A percentile compares a stretch with the other conserved stretches of the same genome.
Conservation (phyloP, 2,329 filamentous ascomycete genomes). For the Parafenestella ontariensis region DNA sequence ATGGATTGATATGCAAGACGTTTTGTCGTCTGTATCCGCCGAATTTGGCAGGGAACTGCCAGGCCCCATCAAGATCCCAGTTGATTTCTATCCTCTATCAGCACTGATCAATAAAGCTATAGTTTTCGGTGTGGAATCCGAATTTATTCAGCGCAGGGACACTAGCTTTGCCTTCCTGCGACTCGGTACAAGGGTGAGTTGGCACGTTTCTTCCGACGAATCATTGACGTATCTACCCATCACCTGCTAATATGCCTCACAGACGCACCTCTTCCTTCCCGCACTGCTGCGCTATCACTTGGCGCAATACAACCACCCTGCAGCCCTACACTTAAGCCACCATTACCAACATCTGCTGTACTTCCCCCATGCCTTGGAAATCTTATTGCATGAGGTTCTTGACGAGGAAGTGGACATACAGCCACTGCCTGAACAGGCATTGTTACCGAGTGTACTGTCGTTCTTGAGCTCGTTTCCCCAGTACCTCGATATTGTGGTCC, state of each 20-base stretch:
- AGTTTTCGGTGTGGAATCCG: conserved; percentile 87
- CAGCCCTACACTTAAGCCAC: conserved; percentile 81
- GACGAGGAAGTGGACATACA: conserved; percentile 89
- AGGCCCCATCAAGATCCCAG: conserved; percentile 74
- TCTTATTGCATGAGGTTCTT: conserved; percentile 89
- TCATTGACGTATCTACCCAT: conserved; percentile 5
- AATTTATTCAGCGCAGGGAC: conserved; percentile 91
- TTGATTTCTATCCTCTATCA: conserved; percentile 97
- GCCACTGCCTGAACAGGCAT: conserved; percentile 55
- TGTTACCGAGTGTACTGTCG: conserved; percentile 60
- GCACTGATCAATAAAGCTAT: conserved; percentile 89
- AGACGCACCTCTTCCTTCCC: conserved; percentile 93
- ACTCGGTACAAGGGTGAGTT: conserved; percentile 80
- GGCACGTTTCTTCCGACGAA: conserved; percentile 3
- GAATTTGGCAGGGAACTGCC: conserved; percentile 75
- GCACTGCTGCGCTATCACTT: conserved; percentile 84
- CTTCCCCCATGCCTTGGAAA: conserved; percentile 90
- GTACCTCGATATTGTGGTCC: conserved; percentile 94
- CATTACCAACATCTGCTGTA: conserved; percentile 89
- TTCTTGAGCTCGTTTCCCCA: conserved; percentile 67
- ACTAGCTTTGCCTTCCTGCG: conserved; percentile 89
- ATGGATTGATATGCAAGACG: conserved; percentile 88
- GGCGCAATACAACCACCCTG: conserved; percentile 74
- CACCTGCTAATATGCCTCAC: conserved; percentile 26
- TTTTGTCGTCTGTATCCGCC: conserved; percentile 73